Conservation (phyloP, 345 rosid species). For the Xanthoceras sorbifolium region DNA sequence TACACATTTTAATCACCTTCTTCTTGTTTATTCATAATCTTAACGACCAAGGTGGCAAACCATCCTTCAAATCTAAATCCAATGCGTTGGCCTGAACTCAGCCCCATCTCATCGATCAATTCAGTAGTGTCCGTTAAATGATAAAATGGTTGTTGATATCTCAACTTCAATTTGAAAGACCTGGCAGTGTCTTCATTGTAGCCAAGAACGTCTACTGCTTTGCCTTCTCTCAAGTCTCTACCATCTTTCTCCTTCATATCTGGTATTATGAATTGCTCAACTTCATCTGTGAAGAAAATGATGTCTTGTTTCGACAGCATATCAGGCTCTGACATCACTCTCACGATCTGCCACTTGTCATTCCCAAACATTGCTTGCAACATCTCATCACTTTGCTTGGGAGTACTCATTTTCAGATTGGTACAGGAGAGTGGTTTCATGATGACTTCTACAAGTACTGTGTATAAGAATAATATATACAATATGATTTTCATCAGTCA, state of each 20-base stretch:
- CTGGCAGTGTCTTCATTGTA: conserved; percentile 8
- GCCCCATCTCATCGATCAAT: conserved; percentile 3
- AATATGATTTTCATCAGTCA: too few species aligned
- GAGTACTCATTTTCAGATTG: conserved; percentile 19
- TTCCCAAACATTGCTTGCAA: conserved; percentile 19
- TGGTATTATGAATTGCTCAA: conserved; percentile 7
- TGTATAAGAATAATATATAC: too few species aligned
- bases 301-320: conserved; percentile 1
- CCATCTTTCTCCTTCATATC: neutral
- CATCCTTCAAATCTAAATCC: conserved; percentile 27
- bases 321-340: neutral
- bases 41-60: conserved; percentile 25
- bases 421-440: too few species aligned
- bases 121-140: conserved; percentile 10
- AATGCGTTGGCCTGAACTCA: neutral
- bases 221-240: neutral
- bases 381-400: neutral
- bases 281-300: neutral
- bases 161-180: conserved; percentile 6
- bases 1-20: neutral
- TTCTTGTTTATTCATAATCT: neutral
- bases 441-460: too few species aligned
- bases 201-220: neutral
- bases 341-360: conserved; percentile 23
- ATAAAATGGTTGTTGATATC: conserved; percentile 9